A percentile compares a stretch with the other conserved stretches of the same genome.
These are phyloP conservation scores for Theileria parva DNA, from an alignment of 169 alveolate species.

Conservation along the genomic window DNA sequence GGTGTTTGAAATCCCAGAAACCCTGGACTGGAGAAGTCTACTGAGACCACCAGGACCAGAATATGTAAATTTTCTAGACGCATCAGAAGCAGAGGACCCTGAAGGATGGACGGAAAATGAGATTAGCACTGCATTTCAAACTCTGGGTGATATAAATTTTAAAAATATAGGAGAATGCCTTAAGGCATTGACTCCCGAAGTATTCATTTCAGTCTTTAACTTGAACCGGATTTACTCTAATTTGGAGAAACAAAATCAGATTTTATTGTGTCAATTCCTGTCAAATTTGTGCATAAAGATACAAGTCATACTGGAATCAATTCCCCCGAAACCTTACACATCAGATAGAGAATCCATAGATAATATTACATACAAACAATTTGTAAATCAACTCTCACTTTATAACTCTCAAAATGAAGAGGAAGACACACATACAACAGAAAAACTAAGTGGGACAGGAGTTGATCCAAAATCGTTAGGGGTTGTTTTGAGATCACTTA, in stretches of 20 bases:
- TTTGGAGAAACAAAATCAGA: slow-evolving; percentile 37
- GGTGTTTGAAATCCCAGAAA: slow-evolving; percentile 62
- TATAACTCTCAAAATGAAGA: background rate
- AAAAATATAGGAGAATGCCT: slow-evolving; percentile 40
- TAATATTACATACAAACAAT: slow-evolving; percentile 26
- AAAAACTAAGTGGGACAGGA: background rate
- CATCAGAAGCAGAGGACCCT: slow-evolving; percentile 66
- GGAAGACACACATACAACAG: background rate
- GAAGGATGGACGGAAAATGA: slow-evolving; percentile 60
- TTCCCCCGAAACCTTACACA: slow-evolving; percentile 59
- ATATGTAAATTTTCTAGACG: slow-evolving; percentile 39
- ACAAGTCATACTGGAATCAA: slow-evolving; percentile 39
- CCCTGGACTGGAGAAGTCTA: slow-evolving; percentile 57
- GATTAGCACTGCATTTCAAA: slow-evolving; percentile 23
- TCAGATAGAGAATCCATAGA: slow-evolving; percentile 22
- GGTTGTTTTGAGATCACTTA: slow-evolving; percentile 49
- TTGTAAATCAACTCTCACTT: slow-evolving; percentile 22
- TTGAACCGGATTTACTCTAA: slow-evolving; percentile 41
- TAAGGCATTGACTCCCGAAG: slow-evolving; percentile 30
- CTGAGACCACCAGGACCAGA: slow-evolving; percentile 67
- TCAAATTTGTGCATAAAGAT: slow-evolving; percentile 21
- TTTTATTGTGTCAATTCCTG: slow-evolving; percentile 30
- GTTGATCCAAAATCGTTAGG: slow-evolving; percentile 48
- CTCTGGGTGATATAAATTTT: slow-evolving; percentile 18
- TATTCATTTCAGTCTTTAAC: slow-evolving; percentile 51